Percentiles rank a stretch among this genome's conserved stretches.
Conservation (phyloP, 495 filamentous ascomycete genomes). For the Aspergillus sclerotioniger region DNA sequence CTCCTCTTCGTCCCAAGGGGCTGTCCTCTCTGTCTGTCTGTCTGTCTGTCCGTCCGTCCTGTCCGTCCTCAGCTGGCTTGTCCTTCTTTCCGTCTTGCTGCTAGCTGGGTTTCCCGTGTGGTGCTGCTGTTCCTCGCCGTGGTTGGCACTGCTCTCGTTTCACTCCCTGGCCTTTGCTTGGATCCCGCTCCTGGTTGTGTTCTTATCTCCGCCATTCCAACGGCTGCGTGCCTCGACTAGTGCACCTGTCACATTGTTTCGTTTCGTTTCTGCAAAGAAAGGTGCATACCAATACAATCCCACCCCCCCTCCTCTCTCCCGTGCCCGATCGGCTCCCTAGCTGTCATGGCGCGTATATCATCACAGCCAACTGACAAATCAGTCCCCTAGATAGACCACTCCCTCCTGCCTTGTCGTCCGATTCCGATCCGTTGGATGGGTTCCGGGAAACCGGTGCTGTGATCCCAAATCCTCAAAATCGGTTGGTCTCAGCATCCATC, state of each 20-base stretch:
- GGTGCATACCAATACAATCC: slow-evolving; percentile 14
- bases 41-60: too few species aligned
- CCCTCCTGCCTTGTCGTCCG: too few species aligned
- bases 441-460: slow-evolving; percentile 7
- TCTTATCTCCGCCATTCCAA: background rate
- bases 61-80: too few species aligned
- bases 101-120: too few species aligned
- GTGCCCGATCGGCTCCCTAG: background rate
- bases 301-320: background rate
- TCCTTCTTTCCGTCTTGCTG: too few species aligned
- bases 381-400: background rate
- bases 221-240: slow-evolving; percentile 7
- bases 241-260: slow-evolving; percentile 12
- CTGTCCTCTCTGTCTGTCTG: too few species aligned
- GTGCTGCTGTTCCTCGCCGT: background rate
- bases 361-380: slow-evolving; percentile 2
- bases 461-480: slow-evolving; percentile 14
- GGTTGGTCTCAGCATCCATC: slow-evolving; percentile 18
- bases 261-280: background rate
- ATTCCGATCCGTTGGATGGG: slow-evolving; percentile 11
- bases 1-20: too few species aligned
- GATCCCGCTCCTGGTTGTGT: background rate
- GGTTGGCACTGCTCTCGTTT: background rate
- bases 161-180: background rate
- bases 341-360: background rate